These are phyloP conservation scores for Trametes versicolor DNA, from an alignment of 1,284 basidiomycete species.

Conservation along the genomic window DNA sequence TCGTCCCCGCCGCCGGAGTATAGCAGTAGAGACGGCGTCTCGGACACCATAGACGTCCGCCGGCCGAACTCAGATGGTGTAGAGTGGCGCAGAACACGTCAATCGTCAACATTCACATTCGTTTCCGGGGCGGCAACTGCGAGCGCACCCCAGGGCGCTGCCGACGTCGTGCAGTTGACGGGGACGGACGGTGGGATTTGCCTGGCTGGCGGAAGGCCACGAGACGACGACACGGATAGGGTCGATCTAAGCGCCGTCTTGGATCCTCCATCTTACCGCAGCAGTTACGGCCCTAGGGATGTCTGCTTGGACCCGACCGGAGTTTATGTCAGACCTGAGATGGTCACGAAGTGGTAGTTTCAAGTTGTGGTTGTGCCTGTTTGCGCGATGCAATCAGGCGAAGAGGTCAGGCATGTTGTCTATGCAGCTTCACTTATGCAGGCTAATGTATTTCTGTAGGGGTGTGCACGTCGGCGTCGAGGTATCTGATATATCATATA, in stretches of 20 bases:
- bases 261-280: neutral
- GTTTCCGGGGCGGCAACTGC: neutral
- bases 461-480: too few species aligned
- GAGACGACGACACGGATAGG: neutral
- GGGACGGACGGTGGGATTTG: neutral
- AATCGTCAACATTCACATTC: neutral
- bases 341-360: too few species aligned
- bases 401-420: too few species aligned
- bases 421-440: too few species aligned
- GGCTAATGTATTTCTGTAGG: too few species aligned
- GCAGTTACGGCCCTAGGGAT: neutral
- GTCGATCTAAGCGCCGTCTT: neutral
- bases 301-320: neutral
- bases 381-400: too few species aligned
- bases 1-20: neutral
- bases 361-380: too few species aligned
- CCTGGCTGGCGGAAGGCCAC: neutral
- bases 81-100: neutral
- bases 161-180: neutral
- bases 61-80: neutral
- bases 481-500: too few species aligned
- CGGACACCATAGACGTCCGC: neutral
- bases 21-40: neutral
- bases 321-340: too few species aligned
- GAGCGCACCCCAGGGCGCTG: neutral